Base-by-base conservation (phyloP, 768 basidiomycete species). In the Nidularia pulvinata region DNA sequence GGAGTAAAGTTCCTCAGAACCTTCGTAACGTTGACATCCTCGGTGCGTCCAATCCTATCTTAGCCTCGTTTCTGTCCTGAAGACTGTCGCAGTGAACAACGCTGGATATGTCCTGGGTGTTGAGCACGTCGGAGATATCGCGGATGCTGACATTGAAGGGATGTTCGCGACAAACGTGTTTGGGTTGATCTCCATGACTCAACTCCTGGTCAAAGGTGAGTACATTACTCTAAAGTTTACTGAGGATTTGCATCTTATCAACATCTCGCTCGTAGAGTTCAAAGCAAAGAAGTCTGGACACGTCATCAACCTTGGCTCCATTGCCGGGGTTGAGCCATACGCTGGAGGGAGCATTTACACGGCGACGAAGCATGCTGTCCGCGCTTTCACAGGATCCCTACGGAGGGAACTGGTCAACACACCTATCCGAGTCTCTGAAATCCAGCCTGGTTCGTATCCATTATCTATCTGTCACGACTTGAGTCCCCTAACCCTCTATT, bases 241-340 rank as follows among this genome's bases (percentile, higher is more conserved):
- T 25, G n/a, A 37, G 2, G 22, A 13, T 3, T 7, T 9, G 19
- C 13, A n/a, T 54, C 39, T 22, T 34, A 7, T 35, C 22, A 33
- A 25, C 25, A 25, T 25, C 25, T 25, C 25, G 25, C 25, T 25
- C 14, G n/a, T 60, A 91, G 91, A 89, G 54, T 93, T 94, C 76
- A 93, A 89, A 66, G 78, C 73, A 51, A 86, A 80, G 65, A 83
- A 88, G 62, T 73, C 83, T 4, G 92, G 93, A 0, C 94, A 95
- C 73, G 76, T 99, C 60, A 98, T 99, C 74, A 96, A 97, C 69
- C 76, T 99, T 48, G 95, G 97, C 6, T 96, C 94, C 9, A 83
- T 99, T 54, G 95, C 97, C 10, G 95, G 91, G 48, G 74, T 80
- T 7, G 94, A 95, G 63, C 68, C 96, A 4, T 98, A 98, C 64